A percentile compares a stretch with the other conserved stretches of the same genome.
Evolutionary conservation across 2,329 filamentous ascomycete species (phyloP).

Genomic region (Endoconidiophora polonica): DNA sequence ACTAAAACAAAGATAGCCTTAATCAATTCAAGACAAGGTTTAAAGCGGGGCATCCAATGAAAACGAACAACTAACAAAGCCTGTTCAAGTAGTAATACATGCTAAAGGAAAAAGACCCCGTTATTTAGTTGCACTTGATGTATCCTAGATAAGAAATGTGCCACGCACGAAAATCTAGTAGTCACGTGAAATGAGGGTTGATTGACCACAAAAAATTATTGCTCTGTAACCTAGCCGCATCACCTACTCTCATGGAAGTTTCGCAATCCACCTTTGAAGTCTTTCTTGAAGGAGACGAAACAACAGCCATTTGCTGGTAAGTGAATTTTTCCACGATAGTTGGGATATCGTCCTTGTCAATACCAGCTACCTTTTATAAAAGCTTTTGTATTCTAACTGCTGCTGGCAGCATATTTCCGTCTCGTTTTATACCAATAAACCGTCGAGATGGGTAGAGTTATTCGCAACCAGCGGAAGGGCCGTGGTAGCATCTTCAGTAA

Average conservation of each 20-base stretch:
- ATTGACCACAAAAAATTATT: conserved; percentile 14
- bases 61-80: background rate
- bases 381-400: conserved; percentile 12
- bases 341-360: conserved; percentile 1
- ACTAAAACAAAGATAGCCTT: background rate
- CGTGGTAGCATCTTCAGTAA: conserved; percentile 42
- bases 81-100: too few species aligned
- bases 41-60: conserved; percentile 6
- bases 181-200: conserved; percentile 13
- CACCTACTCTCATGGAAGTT: conserved; percentile 13
- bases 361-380: background rate
- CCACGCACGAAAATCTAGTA: conserved; percentile 5
- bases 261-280: conserved; percentile 13
- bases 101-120: background rate
- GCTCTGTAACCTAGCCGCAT: conserved; percentile 12
- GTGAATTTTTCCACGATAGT: conserved; percentile 4
- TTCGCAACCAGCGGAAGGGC: conserved; percentile 50
- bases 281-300: conserved; percentile 14
- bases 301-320: conserved; percentile 13
- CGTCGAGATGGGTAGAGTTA: conserved; percentile 37
- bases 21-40: conserved; percentile 3
- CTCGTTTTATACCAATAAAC: conserved; percentile 14
- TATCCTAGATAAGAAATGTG: background rate
- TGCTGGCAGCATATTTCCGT: conserved; percentile 14
- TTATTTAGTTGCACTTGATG: background rate